Evolutionary conservation across 768 basidiomycete species (phyloP), one percentile per base, ranked within the genome.

Genomic region (Suillus luteus): DNA sequence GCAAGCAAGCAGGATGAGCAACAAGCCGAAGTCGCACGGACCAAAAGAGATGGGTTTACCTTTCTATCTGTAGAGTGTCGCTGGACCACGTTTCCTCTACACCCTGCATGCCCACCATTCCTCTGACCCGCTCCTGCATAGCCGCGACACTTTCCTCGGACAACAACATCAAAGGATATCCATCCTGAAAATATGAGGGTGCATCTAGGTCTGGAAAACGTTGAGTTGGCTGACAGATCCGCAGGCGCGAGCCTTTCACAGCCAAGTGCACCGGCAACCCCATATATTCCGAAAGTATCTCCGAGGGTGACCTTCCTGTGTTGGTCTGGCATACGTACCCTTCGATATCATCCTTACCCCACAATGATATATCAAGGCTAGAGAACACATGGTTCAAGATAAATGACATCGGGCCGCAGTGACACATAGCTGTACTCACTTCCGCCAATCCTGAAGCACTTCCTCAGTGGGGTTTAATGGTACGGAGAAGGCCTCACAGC

Each of bases 121-220:
- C 69, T 66, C 79, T 77, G 58, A 85, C 73, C 54, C 82, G 80
- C 60, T 78, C 74, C 67, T 86, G 81, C 40, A 92, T 72, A 41
- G 80, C 80, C 35, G 62, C 71, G 67, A 88, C 79, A 69, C 86
- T 88, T 75, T 93, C 87, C 71, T 88, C 84, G 27, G 87, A 88
- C 33, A 89, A 76, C 7, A 93, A 69, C 40, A 91, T 75, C 57
- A 93, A 68, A 1, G 91, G 91, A 70, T 85, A 93, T 61, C 84
- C 86, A 65, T 92, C 91, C 73, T 92, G 88, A 71, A 83, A 91
- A 64, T 82, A 77, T 5, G 84, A 77, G 15, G 80, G 83, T 3
- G 84, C 85, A 35, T 82, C 75, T 59, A 91, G 75, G n/a, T 82
- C 70, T 6, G 90, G 89, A 67, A 86, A 88, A 24, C 79, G 74